A percentile compares a stretch with the other conserved stretches of the same genome.
phyloP scores from a whole-genome alignment of 495 filamentous ascomycete species.

The Aspergillus taichungensis region DNA sequence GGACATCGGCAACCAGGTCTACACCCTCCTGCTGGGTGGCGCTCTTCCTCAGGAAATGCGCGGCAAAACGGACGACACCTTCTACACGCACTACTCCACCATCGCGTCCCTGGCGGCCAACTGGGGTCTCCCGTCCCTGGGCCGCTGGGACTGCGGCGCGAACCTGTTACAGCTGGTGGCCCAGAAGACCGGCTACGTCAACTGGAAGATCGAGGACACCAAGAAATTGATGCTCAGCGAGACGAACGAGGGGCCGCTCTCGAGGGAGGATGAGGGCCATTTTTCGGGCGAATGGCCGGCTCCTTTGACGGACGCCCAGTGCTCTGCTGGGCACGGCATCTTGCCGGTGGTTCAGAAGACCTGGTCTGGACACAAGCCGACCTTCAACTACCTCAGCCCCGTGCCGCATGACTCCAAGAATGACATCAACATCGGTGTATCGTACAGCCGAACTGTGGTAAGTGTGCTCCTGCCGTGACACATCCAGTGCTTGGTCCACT shows the following conservation, averaged over 20 bases:
- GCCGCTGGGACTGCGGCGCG: constrained; percentile 56
- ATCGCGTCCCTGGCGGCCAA: constrained; percentile 60
- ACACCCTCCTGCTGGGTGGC: constrained; percentile 54
- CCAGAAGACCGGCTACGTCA: constrained; percentile 41
- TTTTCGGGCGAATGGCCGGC: constrained; percentile 32
- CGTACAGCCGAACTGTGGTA: constrained; percentile 13
- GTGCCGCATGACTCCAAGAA: constrained; percentile 17
- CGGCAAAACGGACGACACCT: constrained; percentile 54
- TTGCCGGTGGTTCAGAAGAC: constrained; percentile 31
- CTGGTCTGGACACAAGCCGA: constrained; percentile 18
- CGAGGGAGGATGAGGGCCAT: constrained; percentile 19
- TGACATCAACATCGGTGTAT: constrained; percentile 10
- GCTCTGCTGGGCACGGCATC: constrained; percentile 37
- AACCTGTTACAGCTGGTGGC: constrained; percentile 52
- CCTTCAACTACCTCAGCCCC: constrained; percentile 35
- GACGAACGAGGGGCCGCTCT: constrained; percentile 38
- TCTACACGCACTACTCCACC: constrained; percentile 66
- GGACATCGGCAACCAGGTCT: constrained; percentile 44
- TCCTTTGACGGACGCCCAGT: constrained; percentile 30
- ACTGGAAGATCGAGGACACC: constrained; percentile 24
- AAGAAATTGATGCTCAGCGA: constrained; percentile 35
- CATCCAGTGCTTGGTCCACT: not conserved
- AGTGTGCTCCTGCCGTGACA: not conserved
- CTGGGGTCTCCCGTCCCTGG: constrained; percentile 54
- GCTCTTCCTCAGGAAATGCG: constrained; percentile 48